Conservation (phyloP, 73 alveolate species). For the Symbiodinium pilosum region DNA sequence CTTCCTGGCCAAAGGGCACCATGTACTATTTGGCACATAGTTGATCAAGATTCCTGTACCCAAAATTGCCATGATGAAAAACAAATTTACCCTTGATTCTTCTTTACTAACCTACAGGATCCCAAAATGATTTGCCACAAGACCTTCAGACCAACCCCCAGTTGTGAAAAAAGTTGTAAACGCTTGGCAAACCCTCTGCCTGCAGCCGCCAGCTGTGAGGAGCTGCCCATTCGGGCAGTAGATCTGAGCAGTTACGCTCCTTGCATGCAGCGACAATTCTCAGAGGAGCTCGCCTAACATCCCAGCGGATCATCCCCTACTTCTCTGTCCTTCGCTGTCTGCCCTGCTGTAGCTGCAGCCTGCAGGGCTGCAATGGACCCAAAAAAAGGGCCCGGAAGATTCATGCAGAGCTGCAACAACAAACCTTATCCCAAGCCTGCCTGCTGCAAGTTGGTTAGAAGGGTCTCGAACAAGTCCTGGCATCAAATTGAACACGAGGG, state of each 20-base stretch:
- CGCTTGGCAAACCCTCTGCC: background rate
- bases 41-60: too few relatives aligned
- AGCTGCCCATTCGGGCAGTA: constrained; percentile 79
- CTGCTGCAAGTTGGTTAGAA: background rate
- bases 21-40: too few relatives aligned
- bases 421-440: background rate
- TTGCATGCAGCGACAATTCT: background rate
- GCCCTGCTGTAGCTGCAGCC: constrained; percentile 5
- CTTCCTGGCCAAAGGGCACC: background rate
- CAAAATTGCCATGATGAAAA: too few relatives aligned
- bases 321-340: background rate
- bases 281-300: background rate
- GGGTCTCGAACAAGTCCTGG: background rate
- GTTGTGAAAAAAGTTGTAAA: too few relatives aligned
- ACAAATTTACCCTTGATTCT: too few relatives aligned
- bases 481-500: too few relatives aligned
- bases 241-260: background rate
- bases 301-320: background rate
- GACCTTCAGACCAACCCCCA: background rate
- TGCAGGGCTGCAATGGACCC: background rate
- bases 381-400: background rate
- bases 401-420: background rate
- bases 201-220: constrained; percentile 33
- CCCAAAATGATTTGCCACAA: too few relatives aligned
- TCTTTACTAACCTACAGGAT: too few relatives aligned